Evolutionary conservation across 2,329 filamentous ascomycete species (phyloP).

Genomic region (Aulographum hederae): DNA sequence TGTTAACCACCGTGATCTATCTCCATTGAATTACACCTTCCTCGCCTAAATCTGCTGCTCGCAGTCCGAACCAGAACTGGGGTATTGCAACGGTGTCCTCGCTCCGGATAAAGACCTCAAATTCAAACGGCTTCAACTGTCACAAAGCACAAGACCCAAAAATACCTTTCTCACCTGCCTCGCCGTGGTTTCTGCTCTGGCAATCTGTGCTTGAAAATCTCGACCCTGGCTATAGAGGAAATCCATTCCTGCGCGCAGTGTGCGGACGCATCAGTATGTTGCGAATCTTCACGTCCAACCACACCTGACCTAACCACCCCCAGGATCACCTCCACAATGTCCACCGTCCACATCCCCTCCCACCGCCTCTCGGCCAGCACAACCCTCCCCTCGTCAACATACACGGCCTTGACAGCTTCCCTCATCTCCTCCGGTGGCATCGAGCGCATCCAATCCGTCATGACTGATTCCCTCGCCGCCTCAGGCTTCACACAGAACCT

Average conservation of each 20-base stretch:
- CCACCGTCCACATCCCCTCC: constrained; percentile 4
- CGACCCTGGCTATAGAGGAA: background rate
- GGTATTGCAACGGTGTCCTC: too few species aligned
- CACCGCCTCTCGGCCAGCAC: constrained; percentile 6
- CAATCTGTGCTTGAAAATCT: background rate
- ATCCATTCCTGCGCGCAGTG: background rate
- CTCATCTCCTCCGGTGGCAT: constrained; percentile 27
- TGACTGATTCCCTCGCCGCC: constrained; percentile 36
- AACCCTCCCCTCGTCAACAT: constrained; percentile 13
- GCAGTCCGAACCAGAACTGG: too few species aligned
- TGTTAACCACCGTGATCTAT: too few species aligned
- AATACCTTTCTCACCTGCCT: background rate
- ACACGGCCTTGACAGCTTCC: constrained; percentile 3
- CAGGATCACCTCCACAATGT: constrained; percentile 5
- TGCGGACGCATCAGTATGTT: background rate
- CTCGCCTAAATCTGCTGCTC: too few species aligned
- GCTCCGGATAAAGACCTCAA: too few species aligned
- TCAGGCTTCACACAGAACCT: constrained; percentile 41
- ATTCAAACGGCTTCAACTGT: too few species aligned
- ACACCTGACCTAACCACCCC: constrained; percentile 4
- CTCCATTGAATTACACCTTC: too few species aligned
- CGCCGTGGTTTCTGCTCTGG: background rate
- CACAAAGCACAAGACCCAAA: too few species aligned
- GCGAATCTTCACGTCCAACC: background rate
- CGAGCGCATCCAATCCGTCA: constrained; percentile 33